Conservation (phyloP, 1,284 basidiomycete genomes). For the Rhodofomes roseus region DNA sequence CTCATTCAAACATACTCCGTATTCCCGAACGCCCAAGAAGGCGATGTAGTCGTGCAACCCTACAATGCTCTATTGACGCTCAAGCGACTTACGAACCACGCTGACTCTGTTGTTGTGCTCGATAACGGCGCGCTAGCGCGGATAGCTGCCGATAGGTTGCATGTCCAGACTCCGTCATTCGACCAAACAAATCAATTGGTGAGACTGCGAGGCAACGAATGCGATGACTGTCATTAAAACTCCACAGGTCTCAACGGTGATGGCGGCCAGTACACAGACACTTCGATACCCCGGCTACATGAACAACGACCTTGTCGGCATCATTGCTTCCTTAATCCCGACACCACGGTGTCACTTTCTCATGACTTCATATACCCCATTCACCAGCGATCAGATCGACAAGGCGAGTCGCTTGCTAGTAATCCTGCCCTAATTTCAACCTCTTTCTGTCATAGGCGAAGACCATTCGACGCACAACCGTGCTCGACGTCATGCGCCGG, state of each 20-base stretch:
- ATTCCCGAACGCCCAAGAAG: conserved; percentile 90
- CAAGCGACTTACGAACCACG: conserved; percentile 93
- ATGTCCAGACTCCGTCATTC: conserved; percentile 89
- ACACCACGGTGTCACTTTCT: conserved; percentile 99
- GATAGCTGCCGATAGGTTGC: conserved; percentile 89
- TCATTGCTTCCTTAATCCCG: conserved; percentile 95
- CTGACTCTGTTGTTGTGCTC: conserved; percentile 95
- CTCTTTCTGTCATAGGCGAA: conserved; percentile 27
- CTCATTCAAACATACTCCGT: conserved; percentile 99
- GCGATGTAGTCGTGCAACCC: conserved; percentile 96
- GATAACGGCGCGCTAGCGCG: conserved; percentile 94
- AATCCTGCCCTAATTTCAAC: not conserved
- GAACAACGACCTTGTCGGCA: conserved; percentile 99
- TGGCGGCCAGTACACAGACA: conserved; percentile 96
- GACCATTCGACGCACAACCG: conserved; percentile 85
- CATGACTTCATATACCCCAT: conserved; percentile 99
- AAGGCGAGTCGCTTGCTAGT: conserved; percentile 72
- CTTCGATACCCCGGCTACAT: conserved; percentile 98
- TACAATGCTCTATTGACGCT: conserved; percentile 97
- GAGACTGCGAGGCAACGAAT: conserved; percentile 18
- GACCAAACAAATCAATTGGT: conserved; percentile 95
- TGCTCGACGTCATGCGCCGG: conserved; percentile 98
- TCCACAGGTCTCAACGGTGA: conserved; percentile 86
- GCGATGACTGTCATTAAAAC: not conserved
- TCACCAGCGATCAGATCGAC: conserved; percentile 94